A percentile compares a stretch with the other conserved stretches of the same genome.
Conservation (phyloP, 768 basidiomycete species). For the Boletales sp. region DNA sequence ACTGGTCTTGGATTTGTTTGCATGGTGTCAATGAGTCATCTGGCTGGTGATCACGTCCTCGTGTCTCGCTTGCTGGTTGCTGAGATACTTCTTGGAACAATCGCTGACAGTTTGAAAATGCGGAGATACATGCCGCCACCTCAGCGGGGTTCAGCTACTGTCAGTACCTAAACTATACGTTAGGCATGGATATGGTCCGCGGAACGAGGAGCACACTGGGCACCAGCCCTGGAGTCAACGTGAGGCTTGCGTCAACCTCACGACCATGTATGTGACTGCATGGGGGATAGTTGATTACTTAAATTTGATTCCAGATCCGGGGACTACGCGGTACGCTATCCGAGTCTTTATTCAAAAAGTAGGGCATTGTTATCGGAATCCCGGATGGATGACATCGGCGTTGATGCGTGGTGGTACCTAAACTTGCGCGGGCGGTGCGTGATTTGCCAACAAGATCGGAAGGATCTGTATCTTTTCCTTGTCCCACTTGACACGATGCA, state of each 20-base stretch:
- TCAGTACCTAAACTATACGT: background rate
- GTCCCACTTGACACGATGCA: conserved; percentile 48
- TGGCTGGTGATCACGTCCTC: background rate
- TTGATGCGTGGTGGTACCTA: background rate
- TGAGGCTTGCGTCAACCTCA: background rate
- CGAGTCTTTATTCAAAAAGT: background rate
- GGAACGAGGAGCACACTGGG: background rate
- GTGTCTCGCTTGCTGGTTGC: background rate
- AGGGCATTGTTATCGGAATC: background rate
- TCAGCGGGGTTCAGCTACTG: background rate
- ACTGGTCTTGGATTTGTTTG: background rate
- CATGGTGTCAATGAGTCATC: background rate
- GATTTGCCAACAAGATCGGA: conserved; percentile 37
- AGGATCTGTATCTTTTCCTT: conserved; percentile 49
- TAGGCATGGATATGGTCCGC: conserved; percentile 6
- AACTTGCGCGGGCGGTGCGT: conserved; percentile 7
- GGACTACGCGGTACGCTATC: background rate
- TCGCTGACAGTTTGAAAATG: background rate
- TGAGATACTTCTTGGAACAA: background rate
- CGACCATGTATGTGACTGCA: background rate
- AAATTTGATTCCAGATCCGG: background rate
- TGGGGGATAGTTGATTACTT: background rate
- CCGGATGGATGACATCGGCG: background rate
- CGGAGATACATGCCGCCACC: background rate
- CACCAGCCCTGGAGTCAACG: background rate